A percentile compares a stretch with the other conserved stretches of the same genome.
These are phyloP conservation scores for Metschnikowia lunata DNA, from an alignment of 805 yeast species.

Conservation along the genomic window DNA sequence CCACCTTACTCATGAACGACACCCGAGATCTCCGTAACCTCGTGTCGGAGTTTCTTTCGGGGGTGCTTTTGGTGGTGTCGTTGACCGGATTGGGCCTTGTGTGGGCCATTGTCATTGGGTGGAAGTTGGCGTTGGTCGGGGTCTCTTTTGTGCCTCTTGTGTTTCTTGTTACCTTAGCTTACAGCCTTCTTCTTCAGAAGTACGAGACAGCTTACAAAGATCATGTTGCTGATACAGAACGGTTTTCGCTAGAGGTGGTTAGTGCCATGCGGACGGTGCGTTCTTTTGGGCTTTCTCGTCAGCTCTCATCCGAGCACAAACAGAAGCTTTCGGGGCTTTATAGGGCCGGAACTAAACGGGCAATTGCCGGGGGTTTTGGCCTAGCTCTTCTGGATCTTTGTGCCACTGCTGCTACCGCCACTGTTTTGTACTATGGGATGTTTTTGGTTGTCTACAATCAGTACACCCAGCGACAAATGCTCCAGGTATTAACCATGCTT, in stretches of 20 bases:
- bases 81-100: conserved; percentile 57
- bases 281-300: conserved; percentile 46
- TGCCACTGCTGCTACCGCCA: conserved; percentile 59
- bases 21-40: conserved; percentile 69
- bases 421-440: conserved; percentile 78
- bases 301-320: conserved; percentile 42
- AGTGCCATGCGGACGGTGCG: conserved; percentile 60
- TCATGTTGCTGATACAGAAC: conserved; percentile 52
- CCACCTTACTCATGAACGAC: conserved; percentile 75
- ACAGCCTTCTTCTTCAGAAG: conserved; percentile 46
- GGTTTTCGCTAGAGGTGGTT: conserved; percentile 48
- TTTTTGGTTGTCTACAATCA: conserved; percentile 54
- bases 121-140: conserved; percentile 85
- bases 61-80: conserved; percentile 48
- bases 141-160: conserved; percentile 69
- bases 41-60: conserved; percentile 57
- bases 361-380: conserved; percentile 63
- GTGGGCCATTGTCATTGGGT: conserved; percentile 78
- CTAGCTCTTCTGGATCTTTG: conserved; percentile 53
- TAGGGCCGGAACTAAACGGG: conserved; percentile 46
- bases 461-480: conserved; percentile 53
- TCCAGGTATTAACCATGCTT: conserved; percentile 68
- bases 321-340: conserved; percentile 27
- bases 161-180: conserved; percentile 45
- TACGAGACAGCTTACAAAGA: conserved; percentile 61